A percentile compares a stretch with the other conserved stretches of the same genome.
phyloP scores from a whole-genome alignment of 23 red algal species.

The Gracilaria domingensis region DNA sequence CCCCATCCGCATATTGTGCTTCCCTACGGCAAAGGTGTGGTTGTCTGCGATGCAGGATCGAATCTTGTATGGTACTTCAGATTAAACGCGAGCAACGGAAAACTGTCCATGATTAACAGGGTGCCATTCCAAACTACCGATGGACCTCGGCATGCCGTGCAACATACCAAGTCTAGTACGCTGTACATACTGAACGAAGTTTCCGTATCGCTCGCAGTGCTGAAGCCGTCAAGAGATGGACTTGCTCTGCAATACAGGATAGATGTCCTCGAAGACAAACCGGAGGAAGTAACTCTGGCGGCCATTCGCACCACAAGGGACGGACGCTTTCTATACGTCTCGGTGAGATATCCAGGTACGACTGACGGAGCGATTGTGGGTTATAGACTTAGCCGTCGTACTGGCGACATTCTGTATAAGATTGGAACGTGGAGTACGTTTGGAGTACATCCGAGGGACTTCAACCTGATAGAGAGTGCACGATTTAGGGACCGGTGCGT shows the following conservation, averaged over 20 bases:
- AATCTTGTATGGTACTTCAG: slow-evolving; percentile 56
- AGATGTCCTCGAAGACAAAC: slow-evolving; percentile 4
- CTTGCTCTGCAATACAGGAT: neutral
- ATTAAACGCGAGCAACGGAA: neutral
- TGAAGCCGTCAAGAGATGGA: slow-evolving; percentile 15
- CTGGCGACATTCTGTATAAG: slow-evolving; percentile 27
- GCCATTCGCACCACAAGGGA: slow-evolving; percentile 47
- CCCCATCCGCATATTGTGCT: slow-evolving; percentile 54
- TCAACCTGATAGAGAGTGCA: slow-evolving; percentile 34
- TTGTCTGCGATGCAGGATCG: slow-evolving; percentile 52
- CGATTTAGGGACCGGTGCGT: slow-evolving; percentile 7
- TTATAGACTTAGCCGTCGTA: neutral
- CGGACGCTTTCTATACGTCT: slow-evolving; percentile 45
- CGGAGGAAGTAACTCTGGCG: slow-evolving; percentile 39
- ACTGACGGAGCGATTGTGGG: slow-evolving; percentile 46
- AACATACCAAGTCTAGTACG: slow-evolving; percentile 16
- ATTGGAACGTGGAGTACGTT: slow-evolving; percentile 38
- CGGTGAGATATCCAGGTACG: slow-evolving; percentile 22
- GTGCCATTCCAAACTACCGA: slow-evolving; percentile 19
- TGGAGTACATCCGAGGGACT: slow-evolving; percentile 54
- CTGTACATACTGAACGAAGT: slow-evolving; percentile 60
- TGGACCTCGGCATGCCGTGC: slow-evolving; percentile 52
- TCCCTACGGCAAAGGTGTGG: slow-evolving; percentile 30
- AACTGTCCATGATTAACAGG: slow-evolving; percentile 3
- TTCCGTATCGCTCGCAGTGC: neutral